A percentile compares a stretch with the other conserved stretches of the same genome.
These are phyloP conservation scores for Plasmodium ovale DNA, from an alignment of 169 alveolate genomes.

Conservation along the genomic window DNA sequence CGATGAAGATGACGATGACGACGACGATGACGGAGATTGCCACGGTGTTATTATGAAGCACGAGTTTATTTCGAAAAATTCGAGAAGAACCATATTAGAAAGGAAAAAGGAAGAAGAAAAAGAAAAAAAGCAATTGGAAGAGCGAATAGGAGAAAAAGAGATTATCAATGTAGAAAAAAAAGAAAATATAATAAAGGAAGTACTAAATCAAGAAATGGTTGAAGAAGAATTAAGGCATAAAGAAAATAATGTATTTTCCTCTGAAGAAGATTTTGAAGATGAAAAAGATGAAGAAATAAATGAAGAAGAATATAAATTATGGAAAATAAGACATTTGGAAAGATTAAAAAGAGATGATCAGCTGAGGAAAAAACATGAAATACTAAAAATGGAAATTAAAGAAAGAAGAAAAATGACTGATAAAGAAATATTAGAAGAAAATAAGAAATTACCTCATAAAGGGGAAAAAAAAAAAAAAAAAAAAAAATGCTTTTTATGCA, in stretches of 20 bases:
- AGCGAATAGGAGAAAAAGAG: conserved; percentile 19
- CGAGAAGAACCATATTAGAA: conserved; percentile 28
- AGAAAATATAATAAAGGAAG: conserved; percentile 54
- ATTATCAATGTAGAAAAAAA: conserved; percentile 52
- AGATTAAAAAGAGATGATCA: conserved; percentile 84
- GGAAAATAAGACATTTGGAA: conserved; percentile 87
- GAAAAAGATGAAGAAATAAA: conserved; percentile 59
- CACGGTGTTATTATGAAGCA: conserved; percentile 28
- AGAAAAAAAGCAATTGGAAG: conserved; percentile 7
- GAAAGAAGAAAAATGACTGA: conserved; percentile 57
- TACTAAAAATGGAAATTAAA: conserved; percentile 57
- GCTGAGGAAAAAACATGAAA: conserved; percentile 79
- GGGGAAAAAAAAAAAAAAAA: conserved; percentile 13
- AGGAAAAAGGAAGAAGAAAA: conserved; percentile 12
- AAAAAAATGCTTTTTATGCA: conserved; percentile 87
- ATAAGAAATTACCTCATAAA: conserved; percentile 42
- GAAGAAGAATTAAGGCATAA: conserved; percentile 36
- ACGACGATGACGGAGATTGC: conserved; percentile 9
- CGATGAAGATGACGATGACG: not conserved
- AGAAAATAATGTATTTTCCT: conserved; percentile 51
- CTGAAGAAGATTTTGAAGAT: conserved; percentile 74
- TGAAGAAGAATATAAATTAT: conserved; percentile 79
- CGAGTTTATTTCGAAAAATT: conserved; percentile 26
- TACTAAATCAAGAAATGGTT: conserved; percentile 34
- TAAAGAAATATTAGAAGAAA: conserved; percentile 56